Evolutionary conservation across 2,329 filamentous ascomycete species (phyloP), one percentile per base, ranked within the genome.

Genomic region (Claviceps monticola): DNA sequence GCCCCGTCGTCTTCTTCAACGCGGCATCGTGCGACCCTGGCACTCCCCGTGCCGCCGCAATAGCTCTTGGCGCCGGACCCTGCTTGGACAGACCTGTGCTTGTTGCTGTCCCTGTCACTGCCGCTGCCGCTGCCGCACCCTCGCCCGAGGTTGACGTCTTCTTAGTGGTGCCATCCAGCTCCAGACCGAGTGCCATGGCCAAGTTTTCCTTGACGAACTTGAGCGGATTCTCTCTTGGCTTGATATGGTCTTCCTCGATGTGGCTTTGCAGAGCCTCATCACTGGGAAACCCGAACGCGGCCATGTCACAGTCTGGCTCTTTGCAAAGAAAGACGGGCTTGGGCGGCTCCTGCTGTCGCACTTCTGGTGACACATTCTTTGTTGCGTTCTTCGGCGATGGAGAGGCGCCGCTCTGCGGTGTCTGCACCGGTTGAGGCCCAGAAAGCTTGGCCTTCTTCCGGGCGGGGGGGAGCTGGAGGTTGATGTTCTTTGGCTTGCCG

Each of bases 381-480:
- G 29, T 9, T 11, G 62, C 64, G 16, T 71, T 66, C 55, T 76
- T 71, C 2, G 76, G 75, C 26, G 75, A 76, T 4, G 68, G 68
- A 16, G 67, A 72, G 34, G 68, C 59, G 51, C 63, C 68, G 4
- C 47, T 45, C 52, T 68, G 67, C 2, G 66, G 65, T 4, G 70
- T 63, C 46, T 71, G 66, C 38, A 63, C 66, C 36, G 70, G 68
- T 38, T 62, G 68, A 45, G 64, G 59, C 16, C 60, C 64, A 6
- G 65, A 68, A 1, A 71, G 71, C 68, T 77, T 82, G 52, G 61
- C 59, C 67, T 76, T 80, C 66, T 76, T 80, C 64, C 82, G 82
- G 14, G 72, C 66, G 4, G 74, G 68, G 5, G 80, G 80, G 21
- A 82, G 66, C 49, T 76, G 72, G 39, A 83, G 66, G 50, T 76